These are phyloP conservation scores for Carex sylvatica DNA, from an alignment of 202 grass and related monocot species.

Conservation along the genomic window DNA sequence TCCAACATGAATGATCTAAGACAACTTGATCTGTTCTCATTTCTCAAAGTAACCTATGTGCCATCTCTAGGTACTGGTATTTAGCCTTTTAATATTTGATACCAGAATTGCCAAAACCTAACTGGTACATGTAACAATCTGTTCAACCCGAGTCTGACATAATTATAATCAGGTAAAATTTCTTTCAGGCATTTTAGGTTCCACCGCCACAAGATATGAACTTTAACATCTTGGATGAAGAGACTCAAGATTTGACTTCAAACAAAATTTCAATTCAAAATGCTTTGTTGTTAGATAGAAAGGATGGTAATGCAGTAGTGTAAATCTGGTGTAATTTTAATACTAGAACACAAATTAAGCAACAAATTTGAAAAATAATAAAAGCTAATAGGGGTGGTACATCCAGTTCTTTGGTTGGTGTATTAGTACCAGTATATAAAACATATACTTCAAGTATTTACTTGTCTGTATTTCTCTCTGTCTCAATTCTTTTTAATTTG, in stretches of 20 bases:
- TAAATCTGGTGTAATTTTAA: neutral
- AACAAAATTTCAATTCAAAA: conserved; percentile 48
- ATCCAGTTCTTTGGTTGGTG: neutral
- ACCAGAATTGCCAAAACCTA: neutral
- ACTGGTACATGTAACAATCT: neutral
- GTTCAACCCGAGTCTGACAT: conserved; percentile 36
- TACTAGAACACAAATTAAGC: neutral
- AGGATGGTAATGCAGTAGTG: neutral
- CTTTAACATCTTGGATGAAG: conserved; percentile 78
- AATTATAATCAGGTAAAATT: conserved; percentile 24
- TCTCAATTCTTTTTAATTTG: neutral
- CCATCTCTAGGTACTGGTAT: neutral
- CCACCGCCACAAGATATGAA: conserved; percentile 68
- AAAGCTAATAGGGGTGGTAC: neutral
- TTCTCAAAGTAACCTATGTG: neutral
- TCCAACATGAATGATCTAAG: neutral
- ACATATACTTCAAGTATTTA: neutral
- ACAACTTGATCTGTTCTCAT: neutral
- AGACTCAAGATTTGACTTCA: conserved; percentile 70
- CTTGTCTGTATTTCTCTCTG: neutral
- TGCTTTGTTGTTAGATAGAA: neutral
- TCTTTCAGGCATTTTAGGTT: conserved; percentile 41
- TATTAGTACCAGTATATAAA: neutral
- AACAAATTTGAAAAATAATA: neutral
- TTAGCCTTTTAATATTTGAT: neutral